Evolutionary conservation across 192 early-diverging fungal species (phyloP).

Genomic region (Cladochytrium replicatum): DNA sequence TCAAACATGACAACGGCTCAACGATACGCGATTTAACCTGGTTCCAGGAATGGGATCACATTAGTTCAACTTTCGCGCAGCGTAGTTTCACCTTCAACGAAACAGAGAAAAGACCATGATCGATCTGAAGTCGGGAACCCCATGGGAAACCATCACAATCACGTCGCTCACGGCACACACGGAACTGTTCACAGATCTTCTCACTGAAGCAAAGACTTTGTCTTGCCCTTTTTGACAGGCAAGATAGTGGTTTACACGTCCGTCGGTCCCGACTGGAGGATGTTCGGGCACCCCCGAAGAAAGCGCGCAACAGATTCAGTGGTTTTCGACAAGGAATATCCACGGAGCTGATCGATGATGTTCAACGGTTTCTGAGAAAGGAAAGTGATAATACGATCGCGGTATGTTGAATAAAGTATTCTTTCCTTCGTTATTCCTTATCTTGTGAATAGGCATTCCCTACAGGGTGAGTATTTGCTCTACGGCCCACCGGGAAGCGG

Average conservation of each 20-base stretch:
- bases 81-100: constrained; percentile 62
- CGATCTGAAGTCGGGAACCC: constrained; percentile 78
- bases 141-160: constrained; percentile 90
- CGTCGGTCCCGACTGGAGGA: constrained; percentile 93
- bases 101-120: constrained; percentile 66
- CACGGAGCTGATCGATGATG: constrained; percentile 21
- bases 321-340: constrained; percentile 25
- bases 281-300: constrained; percentile 86
- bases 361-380: constrained; percentile 29
- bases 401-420: too few species aligned
- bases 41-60: constrained; percentile 92
- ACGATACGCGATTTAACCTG: constrained; percentile 69
- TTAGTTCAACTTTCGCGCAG: constrained; percentile 63
- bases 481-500: constrained; percentile 66
- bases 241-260: constrained; percentile 93
- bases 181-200: constrained; percentile 59
- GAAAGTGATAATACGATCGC: constrained; percentile 37
- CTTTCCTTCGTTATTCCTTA: neutral
- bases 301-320: constrained; percentile 39
- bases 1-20: constrained; percentile 83
- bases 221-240: constrained; percentile 80
- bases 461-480: constrained; percentile 56
- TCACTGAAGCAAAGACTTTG: constrained; percentile 74
- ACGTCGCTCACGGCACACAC: constrained; percentile 81
- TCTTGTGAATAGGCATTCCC: constrained; percentile 32